phyloP scores from a whole-genome alignment of 192 early-diverging fungal species.

The Mortierella antarctica region DNA sequence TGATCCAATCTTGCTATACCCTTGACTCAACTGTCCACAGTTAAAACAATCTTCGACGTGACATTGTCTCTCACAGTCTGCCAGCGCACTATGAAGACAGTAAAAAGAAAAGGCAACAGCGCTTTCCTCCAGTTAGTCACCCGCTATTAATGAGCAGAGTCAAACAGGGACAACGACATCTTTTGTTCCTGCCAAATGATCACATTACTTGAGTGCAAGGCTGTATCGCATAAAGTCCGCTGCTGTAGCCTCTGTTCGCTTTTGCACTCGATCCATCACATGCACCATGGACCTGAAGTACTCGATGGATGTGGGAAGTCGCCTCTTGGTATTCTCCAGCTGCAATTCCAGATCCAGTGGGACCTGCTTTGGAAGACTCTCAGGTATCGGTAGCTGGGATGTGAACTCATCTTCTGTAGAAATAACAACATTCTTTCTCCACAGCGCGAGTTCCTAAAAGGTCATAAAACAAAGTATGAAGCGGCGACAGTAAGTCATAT shows the following conservation, averaged over 20 bases:
- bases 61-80: constrained; percentile 64
- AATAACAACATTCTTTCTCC: constrained; percentile 63
- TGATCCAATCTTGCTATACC: constrained; percentile 43
- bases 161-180: not conserved
- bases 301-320: constrained; percentile 57
- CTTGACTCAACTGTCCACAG: constrained; percentile 61
- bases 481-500: not conserved
- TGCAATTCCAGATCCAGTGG: constrained; percentile 62
- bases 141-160: not conserved
- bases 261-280: constrained; percentile 71
- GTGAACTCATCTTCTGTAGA: constrained; percentile 68
- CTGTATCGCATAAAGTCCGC: constrained; percentile 68
- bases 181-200: not conserved
- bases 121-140: not conserved
- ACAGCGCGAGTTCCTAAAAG: constrained; percentile 66
- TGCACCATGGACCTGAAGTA: constrained; percentile 67
- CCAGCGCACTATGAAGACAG: constrained; percentile 52
- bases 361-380: constrained; percentile 31
- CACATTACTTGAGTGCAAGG: constrained; percentile 64
- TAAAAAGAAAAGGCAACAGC: not conserved
- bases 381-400: constrained; percentile 13
- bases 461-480: not conserved
- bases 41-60: constrained; percentile 63
- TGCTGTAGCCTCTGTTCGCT: constrained; percentile 69
- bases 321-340: constrained; percentile 54